Percentiles rank a stretch among this genome's conserved stretches.
Conservation (phyloP, 2,329 filamentous ascomycete genomes). For the Mollisia scopiformis region DNA sequence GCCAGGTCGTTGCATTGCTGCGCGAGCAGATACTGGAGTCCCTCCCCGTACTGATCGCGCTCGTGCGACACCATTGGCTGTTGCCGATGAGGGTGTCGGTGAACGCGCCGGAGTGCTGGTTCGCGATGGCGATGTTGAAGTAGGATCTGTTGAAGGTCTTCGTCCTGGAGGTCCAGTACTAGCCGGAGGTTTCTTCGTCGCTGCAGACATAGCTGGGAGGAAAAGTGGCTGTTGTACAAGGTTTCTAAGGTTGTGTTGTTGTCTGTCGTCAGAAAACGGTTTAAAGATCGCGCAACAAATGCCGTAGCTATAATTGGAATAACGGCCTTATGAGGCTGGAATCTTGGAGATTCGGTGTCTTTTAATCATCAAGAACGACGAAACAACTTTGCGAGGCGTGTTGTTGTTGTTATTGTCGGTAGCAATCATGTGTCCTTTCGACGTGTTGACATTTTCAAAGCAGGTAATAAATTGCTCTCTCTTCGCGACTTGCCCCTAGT, state of each 20-base stretch:
- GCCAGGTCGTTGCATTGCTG: constrained; percentile 63
- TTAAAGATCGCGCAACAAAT: constrained; percentile 6
- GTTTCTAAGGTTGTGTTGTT: constrained; percentile 12
- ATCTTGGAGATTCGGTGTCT: background rate
- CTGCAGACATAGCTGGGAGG: constrained; percentile 42
- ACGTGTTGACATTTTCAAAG: constrained; percentile 24
- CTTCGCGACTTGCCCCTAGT: constrained; percentile 15
- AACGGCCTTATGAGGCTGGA: background rate
- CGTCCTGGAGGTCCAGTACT: constrained; percentile 27
- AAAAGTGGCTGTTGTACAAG: constrained; percentile 6
- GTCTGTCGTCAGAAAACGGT: constrained; percentile 15
- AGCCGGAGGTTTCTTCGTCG: constrained; percentile 43
- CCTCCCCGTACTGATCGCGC: constrained; percentile 67
- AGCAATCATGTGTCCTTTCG: constrained; percentile 17
- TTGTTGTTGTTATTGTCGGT: constrained; percentile 1
- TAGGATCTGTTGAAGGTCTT: constrained; percentile 34
- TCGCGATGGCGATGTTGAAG: constrained; percentile 26
- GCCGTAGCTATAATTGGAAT: background rate
- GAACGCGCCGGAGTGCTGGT: constrained; percentile 31
- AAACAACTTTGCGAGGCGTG: background rate
- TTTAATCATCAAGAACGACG: background rate
- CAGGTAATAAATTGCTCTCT: constrained; percentile 9
- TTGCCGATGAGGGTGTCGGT: constrained; percentile 30
- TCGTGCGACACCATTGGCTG: constrained; percentile 47
- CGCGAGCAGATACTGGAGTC: constrained; percentile 74